Evolutionary conservation across 805 yeast species (phyloP).

Genomic region (Candida namnaoensis): DNA sequence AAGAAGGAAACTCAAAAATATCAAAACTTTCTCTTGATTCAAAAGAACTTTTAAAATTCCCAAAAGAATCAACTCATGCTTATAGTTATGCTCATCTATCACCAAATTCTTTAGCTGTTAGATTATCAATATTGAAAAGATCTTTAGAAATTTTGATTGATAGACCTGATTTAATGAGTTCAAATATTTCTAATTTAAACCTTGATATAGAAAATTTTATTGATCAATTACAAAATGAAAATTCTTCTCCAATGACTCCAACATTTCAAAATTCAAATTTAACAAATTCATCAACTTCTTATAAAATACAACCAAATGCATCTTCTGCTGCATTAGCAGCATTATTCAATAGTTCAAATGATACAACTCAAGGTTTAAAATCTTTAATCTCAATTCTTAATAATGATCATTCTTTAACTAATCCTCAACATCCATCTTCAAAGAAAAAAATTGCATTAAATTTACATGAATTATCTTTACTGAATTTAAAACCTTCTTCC

Average conservation of each 20-base stretch:
- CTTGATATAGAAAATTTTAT: constrained; percentile 19
- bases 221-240: constrained; percentile 12
- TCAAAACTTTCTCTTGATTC: constrained; percentile 21
- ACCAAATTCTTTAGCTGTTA: constrained; percentile 69
- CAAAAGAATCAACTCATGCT: constrained; percentile 75
- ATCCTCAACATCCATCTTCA: constrained; percentile 18
- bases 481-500: constrained; percentile 19
- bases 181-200: constrained; percentile 6
- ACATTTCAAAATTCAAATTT: constrained; percentile 6
- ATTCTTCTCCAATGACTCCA: constrained; percentile 1
- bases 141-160: constrained; percentile 61
- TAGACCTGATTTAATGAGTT: constrained; percentile 14
- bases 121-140: constrained; percentile 66
- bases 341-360: constrained; percentile 13
- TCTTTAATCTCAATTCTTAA: constrained; percentile 42
- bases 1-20: constrained; percentile 2
- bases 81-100: constrained; percentile 79
- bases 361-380: constrained; percentile 20
- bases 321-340: constrained; percentile 31
- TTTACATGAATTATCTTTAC: constrained; percentile 48
- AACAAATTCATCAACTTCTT: constrained; percentile 4
- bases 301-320: constrained; percentile 25
- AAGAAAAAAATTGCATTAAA: constrained; percentile 35
- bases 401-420: constrained; percentile 15
- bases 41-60: constrained; percentile 50